phyloP scores from a whole-genome alignment of 2,329 filamentous ascomycete genomes.

The Stagonosporopsis vannaccii region DNA sequence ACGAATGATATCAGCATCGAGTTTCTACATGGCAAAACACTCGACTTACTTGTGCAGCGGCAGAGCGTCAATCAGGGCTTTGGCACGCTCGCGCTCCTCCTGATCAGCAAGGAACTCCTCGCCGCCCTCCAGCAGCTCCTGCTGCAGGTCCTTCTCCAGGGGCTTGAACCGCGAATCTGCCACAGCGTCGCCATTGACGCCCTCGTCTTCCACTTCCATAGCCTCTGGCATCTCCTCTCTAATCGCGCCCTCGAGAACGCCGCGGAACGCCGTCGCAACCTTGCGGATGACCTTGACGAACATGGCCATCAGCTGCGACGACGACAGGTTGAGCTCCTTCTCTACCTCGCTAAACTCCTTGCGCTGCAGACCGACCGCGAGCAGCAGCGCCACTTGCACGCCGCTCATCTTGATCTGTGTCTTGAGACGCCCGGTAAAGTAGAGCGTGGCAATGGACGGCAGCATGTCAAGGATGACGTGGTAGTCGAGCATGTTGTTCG shows the following conservation, averaged over 20 bases:
- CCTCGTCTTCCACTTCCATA: conserved; percentile 54
- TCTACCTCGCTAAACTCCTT: conserved; percentile 85
- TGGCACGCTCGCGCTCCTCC: conserved; percentile 76
- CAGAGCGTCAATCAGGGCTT: conserved; percentile 86
- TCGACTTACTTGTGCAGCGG: conserved; percentile 83
- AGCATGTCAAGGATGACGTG: conserved; percentile 95
- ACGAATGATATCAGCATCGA: no score
- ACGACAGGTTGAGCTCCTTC: conserved; percentile 75
- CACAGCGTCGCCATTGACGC: conserved; percentile 55
- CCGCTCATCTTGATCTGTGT: conserved; percentile 73
- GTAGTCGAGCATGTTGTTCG: conserved; percentile 97
- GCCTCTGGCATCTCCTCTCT: conserved; percentile 56
- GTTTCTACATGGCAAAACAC: no score
- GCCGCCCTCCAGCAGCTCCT: conserved; percentile 84
- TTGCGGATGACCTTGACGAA: conserved; percentile 97
- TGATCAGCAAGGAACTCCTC: conserved; percentile 72
- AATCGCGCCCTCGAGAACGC: conserved; percentile 75
- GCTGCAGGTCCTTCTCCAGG: conserved; percentile 73
- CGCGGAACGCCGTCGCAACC: conserved; percentile 78
- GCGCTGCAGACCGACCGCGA: conserved; percentile 87
- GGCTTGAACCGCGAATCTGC: conserved; percentile 73
- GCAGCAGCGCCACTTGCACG: conserved; percentile 85
- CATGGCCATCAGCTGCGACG: conserved; percentile 88
- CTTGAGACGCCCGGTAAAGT: conserved; percentile 81
- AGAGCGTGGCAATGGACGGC: conserved; percentile 80